Conservation (phyloP, 2,329 filamentous ascomycete species). For the Phyllosticta citrichinensis region DNA sequence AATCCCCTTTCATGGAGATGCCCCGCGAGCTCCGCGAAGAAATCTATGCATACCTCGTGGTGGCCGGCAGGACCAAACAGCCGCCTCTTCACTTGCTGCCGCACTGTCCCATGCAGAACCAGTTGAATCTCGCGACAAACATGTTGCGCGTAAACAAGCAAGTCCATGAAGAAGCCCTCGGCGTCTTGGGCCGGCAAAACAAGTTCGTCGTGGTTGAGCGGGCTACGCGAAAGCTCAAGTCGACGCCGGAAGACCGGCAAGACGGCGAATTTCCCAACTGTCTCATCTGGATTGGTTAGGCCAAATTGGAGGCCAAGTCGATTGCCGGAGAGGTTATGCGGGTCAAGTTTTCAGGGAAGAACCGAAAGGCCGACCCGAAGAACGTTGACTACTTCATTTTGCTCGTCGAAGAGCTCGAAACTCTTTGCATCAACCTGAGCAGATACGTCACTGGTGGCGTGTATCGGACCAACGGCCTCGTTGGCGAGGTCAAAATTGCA, state of each 20-base stretch:
- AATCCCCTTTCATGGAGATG: background rate
- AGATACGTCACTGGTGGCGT: background rate
- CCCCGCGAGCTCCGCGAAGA: slow-evolving; percentile 1
- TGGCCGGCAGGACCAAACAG: background rate
- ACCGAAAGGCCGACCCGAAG: background rate
- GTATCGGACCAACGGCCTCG: background rate
- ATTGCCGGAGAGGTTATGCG: background rate
- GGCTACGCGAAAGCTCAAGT: background rate
- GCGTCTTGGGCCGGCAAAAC: background rate
- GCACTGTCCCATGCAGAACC: background rate
- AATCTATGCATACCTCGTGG: background rate
- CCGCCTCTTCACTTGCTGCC: background rate
- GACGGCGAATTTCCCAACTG: background rate
- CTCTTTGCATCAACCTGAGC: slow-evolving; percentile 1
- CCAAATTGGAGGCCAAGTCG: background rate
- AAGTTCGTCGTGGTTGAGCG: background rate
- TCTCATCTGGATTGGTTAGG: background rate
- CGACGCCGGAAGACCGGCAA: background rate
- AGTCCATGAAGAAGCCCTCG: background rate
- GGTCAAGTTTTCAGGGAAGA: background rate
- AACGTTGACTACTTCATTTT: background rate
- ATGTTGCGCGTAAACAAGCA: background rate
- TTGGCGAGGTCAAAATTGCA: background rate
- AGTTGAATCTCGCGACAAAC: background rate
- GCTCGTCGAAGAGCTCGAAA: background rate